Evolutionary conservation across 352 stramenopile species (phyloP).

Genomic region (Phytopythium kandeliae): DNA sequence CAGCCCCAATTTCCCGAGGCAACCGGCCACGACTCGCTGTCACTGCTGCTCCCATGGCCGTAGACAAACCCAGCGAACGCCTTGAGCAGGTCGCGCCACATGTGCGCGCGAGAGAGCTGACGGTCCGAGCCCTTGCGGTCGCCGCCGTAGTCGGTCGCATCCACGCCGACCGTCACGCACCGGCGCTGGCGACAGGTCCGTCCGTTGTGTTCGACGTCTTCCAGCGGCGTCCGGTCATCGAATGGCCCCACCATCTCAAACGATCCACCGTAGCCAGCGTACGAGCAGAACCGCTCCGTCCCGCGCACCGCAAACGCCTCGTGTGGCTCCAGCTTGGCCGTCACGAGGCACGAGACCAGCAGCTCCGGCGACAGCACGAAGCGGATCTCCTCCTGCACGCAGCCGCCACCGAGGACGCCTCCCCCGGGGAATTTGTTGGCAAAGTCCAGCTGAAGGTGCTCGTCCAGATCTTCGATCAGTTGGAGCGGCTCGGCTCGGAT

Average conservation of each 20-base stretch:
- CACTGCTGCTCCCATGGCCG: slow-evolving; percentile 10
- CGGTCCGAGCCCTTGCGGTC: slow-evolving; percentile 17
- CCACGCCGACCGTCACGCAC: slow-evolving; percentile 68
- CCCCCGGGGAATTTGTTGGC: slow-evolving; percentile 77
- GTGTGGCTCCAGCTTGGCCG: slow-evolving; percentile 52
- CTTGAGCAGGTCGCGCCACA: slow-evolving; percentile 68
- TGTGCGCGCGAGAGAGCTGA: slow-evolving; percentile 40
- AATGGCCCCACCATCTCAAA: slow-evolving; percentile 45
- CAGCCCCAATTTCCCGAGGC: slow-evolving; percentile 82
- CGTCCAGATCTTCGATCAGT: slow-evolving; percentile 58
- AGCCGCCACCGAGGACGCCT: slow-evolving; percentile 62
- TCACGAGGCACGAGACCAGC: slow-evolving; percentile 56
- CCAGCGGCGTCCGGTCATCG: slow-evolving; percentile 23
- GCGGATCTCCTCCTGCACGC: slow-evolving; percentile 82
- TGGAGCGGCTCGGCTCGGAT: slow-evolving; percentile 26
- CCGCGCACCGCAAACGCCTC: slow-evolving; percentile 72
- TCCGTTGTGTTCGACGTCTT: slow-evolving; percentile 8
- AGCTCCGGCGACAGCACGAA: slow-evolving; percentile 73
- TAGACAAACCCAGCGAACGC: slow-evolving; percentile 60
- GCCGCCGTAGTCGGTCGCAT: slow-evolving; percentile 57
- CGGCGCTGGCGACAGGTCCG: slow-evolving; percentile 19
- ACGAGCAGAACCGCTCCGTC: slow-evolving; percentile 48
- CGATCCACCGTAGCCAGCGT: slow-evolving; percentile 52
- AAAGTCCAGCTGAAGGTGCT: slow-evolving; percentile 77
- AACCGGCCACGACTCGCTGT: slow-evolving; percentile 32